Base-by-base conservation (phyloP, 352 stramenopile species). In the Lagenidium giganteum region DNA sequence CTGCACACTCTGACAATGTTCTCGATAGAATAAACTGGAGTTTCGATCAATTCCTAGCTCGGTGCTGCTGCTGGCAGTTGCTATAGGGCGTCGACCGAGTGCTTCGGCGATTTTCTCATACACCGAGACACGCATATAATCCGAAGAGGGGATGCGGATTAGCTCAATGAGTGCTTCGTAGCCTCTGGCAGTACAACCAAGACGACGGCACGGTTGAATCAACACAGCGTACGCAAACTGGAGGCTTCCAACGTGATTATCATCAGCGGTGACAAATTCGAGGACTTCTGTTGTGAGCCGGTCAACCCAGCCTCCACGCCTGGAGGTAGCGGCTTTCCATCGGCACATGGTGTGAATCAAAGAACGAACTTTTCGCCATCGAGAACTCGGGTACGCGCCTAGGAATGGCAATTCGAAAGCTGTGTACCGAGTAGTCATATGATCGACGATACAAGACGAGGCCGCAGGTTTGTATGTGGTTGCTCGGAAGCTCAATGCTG, bases 361-460 rank as follows among this genome's bases (percentile, higher is more conserved):
- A 28, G 39, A 51, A 14, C 54, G 54, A 12, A 64, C 27, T 13
- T 30, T 20, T 20, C 54, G 47, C 54, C 54, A 64, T 16, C 43
- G 33, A 18, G 47, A 57, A 3, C 3, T n/a, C 9, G 54, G 54
- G 28, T 44, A 53, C 2, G 30, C 38, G 16, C 14, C 5, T 7
- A 64, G 28, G 16, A 64, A 64, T 17, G 54, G 36, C 4, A 44
- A 14, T 3, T 20, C 13, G 16, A 25, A 5, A 18, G 28, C 26
- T n/a, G 36, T 42, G 33, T 47, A 63, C 2, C 34, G 20, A 20
- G 54, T 20, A 13, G 14, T 52, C 42, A 62, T 26, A 33, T 30
- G 55, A 66, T 16, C 43, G 28, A n/a, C n/a, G n/a, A n/a, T n/a
- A n/a, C n/a, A 13, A 44, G 5, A n/a, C 5, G 41, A 45, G 16